Evolutionary conservation across 495 filamentous ascomycete genomes (phyloP).

Genomic region (Corynascus novoguineensis): DNA sequence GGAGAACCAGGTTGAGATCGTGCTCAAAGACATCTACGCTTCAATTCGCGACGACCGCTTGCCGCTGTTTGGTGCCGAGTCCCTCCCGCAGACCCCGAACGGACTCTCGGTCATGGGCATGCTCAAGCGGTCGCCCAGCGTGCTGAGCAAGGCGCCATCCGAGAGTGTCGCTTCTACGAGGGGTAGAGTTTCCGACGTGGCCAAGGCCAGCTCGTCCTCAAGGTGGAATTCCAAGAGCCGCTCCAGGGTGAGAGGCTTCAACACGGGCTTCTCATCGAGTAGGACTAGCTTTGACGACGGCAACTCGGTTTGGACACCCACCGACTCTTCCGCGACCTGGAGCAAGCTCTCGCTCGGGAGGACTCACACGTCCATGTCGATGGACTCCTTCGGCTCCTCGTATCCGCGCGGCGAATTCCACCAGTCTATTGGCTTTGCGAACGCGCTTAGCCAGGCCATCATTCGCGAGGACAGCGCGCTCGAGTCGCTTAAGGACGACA

Average conservation of each 20-base stretch:
- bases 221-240: conserved; percentile 82
- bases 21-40: conserved; percentile 86
- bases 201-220: conserved; percentile 52
- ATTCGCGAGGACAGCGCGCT: conserved; percentile 78
- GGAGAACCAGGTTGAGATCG: conserved; percentile 82
- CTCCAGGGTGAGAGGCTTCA: conserved; percentile 73
- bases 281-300: conserved; percentile 89
- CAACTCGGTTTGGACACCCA: conserved; percentile 86
- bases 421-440: conserved; percentile 95
- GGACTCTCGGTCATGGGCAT: conserved; percentile 55
- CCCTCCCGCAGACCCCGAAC: conserved; percentile 41
- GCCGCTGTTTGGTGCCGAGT: conserved; percentile 61
- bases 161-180: conserved; percentile 67
- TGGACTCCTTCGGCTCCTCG: conserved; percentile 78
- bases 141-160: conserved; percentile 79
- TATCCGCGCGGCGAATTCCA: conserved; percentile 81
- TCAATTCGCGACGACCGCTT: conserved; percentile 81
- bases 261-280: conserved; percentile 83
- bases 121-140: conserved; percentile 81
- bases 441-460: conserved; percentile 92
- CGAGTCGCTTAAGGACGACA: conserved; percentile 41
- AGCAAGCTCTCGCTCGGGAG: conserved; percentile 89
- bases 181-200: conserved; percentile 62
- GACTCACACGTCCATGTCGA: conserved; percentile 82
- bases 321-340: conserved; percentile 72